Evolutionary conservation across 2,329 filamentous ascomycete species (phyloP), one percentile per base, ranked within the genome.

Genomic region (Xylaria sp.): DNA sequence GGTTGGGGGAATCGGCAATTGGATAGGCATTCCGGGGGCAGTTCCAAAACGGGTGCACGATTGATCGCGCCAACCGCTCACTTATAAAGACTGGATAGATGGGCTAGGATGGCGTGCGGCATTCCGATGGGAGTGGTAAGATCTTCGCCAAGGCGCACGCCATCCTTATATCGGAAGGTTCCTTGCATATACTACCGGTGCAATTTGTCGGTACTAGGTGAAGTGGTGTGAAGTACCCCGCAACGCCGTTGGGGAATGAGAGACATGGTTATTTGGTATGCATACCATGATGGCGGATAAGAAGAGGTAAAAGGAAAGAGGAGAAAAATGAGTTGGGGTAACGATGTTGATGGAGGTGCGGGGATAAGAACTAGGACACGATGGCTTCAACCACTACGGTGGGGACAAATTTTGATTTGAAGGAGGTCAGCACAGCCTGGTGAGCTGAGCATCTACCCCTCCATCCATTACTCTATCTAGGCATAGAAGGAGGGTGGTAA

Each of bases 171-270:
- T 44, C 37, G 20, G 37, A 39, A 23, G 55, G 55, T 8, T 8
- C 18, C 56, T 58, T 46, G 39, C 39, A 58, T 58, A 31, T 46
- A 37, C 18, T 10, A 7, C 39, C 34, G 10, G 8, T 23, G 20
- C 23, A 31, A 4, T n/a, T 46, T 18, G 20, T 34, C 20, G n/a
- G 10, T 37, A 13, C 34, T 15, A 1, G 12, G 39, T 15, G 25
- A 46, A 28, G 23, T 58, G 56, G 39, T 58, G 25, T 58, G 39
- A 46, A 7, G 8, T 58, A 46, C 56, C 39, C 56, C 56, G 23
- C 56, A 58, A 28, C 5, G 39, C 2, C 9, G 12, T 46, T 13
- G 56, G 56, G 23, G 25, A 31, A 58, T 28, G 39, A 20, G 15
- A 44, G 23, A 34, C 15, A n/a, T 28, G 20, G 20, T 46, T 58